Evolutionary conservation across 768 basidiomycete species (phyloP).

Genomic region (Termitomyces sp.): DNA sequence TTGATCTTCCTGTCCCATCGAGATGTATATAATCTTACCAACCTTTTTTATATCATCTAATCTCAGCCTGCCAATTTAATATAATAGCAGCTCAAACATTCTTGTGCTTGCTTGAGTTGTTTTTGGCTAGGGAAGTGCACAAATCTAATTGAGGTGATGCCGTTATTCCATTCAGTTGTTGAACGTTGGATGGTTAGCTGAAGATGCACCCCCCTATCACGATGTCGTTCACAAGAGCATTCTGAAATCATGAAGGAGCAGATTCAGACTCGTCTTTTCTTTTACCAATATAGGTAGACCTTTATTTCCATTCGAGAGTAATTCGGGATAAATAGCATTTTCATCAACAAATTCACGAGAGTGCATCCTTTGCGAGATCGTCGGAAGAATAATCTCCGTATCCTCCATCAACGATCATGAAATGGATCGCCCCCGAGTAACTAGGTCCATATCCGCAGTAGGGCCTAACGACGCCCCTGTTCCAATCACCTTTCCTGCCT

Average conservation of each 20-base stretch:
- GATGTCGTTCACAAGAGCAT: neutral
- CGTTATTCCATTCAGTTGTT: neutral
- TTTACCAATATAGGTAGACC: too few species aligned
- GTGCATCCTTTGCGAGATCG: neutral
- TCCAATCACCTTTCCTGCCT: neutral
- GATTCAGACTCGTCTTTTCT: neutral
- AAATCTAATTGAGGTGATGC: neutral
- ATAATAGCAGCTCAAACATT: neutral
- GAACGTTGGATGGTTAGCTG: neutral
- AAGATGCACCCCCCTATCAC: neutral
- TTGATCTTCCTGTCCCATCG: neutral
- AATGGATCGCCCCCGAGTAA: neutral
- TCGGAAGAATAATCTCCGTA: neutral
- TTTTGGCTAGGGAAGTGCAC: neutral
- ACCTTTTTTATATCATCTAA: neutral
- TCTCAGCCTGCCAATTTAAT: neutral
- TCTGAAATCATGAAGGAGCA: neutral
- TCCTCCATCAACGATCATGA: neutral
- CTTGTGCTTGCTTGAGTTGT: neutral
- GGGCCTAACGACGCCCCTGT: neutral
- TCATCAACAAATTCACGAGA: neutral
- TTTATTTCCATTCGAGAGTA: too few species aligned
- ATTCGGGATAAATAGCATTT: too few species aligned
- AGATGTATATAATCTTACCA: neutral
- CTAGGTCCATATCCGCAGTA: neutral